These are phyloP conservation scores for Melampsora larici-populina DNA, from an alignment of 1,284 basidiomycete species.

Conservation along the genomic window DNA sequence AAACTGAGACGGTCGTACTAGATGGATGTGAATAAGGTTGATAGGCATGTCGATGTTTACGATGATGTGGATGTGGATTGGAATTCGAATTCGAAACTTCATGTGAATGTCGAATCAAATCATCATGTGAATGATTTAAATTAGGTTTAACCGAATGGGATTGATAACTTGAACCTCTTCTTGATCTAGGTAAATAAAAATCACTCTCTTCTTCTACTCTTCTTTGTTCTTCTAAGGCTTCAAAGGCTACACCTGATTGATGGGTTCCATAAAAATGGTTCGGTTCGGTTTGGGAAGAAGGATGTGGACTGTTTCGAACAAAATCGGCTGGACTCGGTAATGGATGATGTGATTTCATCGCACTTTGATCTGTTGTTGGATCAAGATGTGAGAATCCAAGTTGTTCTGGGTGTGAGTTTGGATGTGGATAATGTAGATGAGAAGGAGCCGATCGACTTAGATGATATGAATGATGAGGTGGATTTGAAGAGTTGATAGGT, in stretches of 20 bases:
- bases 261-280: not conserved
- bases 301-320: not conserved
- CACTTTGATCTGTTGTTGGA: not conserved
- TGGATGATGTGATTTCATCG: conserved; percentile 9
- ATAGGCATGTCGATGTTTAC: conserved; percentile 31
- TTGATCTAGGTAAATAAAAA: not conserved
- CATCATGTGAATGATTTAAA: conserved; percentile 3
- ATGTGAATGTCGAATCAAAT: conserved; percentile 29
- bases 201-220: conserved; percentile 2
- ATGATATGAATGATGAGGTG: conserved; percentile 9
- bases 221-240: not conserved
- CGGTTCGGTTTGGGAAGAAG: not conserved
- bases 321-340: conserved; percentile 1
- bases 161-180: not conserved
- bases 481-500: not conserved
- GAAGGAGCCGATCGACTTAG: conserved; percentile 15
- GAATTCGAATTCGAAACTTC: conserved; percentile 20
- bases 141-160: not conserved
- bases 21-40: conserved; percentile 39
- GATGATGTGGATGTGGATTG: conserved; percentile 24
- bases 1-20: conserved; percentile 15
- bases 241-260: conserved; percentile 9
- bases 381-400: not conserved
- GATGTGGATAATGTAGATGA: not conserved
- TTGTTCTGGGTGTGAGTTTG: not conserved